Evolutionary conservation across 2,329 filamentous ascomycete genomes (phyloP), one percentile per base, ranked within the genome.

Genomic region (Diplodia intermedia): DNA sequence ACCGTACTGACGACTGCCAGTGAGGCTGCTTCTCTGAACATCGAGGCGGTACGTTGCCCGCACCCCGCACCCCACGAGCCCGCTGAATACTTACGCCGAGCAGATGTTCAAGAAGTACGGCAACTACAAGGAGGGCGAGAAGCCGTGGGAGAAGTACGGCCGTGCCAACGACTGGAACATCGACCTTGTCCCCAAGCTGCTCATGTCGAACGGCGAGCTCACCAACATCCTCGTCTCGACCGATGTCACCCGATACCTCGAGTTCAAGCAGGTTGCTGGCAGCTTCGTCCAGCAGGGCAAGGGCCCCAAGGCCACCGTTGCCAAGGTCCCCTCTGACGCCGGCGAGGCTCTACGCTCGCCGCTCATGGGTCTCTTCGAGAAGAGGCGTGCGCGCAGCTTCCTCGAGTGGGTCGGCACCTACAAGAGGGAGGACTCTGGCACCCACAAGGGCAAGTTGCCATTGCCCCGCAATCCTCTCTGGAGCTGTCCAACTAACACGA

Each of bases 161-260:
- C 91, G 95, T 69, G 86, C 90, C 79, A 97, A 97, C 83, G 94
- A 98, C 87, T 99, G 95, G 95, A 98, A 97, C 86, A 96, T 99
- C 82, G 96, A 99, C 79, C 88, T 99, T 70, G 94, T 99, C 60
- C 94, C 95, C 73, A 99, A 99, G 87, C 90, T 99, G 77, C 88
- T 99, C 81, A 98, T 99, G 94, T 93, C 94, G 69, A 97, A 96
- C 71, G 95, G 95, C 81, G 94, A 99, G 84, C 86, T 99, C 79
- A 98, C 94, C 80, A 98, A 98, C 83, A 97, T 99, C 77, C 89
- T 99, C 78, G 93, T 97, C 71, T 97, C 94, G 63, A 98, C 94
- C 82, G 93, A 97, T 70, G 83, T 85, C 69, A 85, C 83, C 67
- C 78, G 82, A 71, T 84, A 85, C 73, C 80, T 85, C 71, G 83